These are phyloP conservation scores for Tripterygium wilfordii DNA, from an alignment of 177 flowering plant genomes.

Conservation along the genomic window DNA sequence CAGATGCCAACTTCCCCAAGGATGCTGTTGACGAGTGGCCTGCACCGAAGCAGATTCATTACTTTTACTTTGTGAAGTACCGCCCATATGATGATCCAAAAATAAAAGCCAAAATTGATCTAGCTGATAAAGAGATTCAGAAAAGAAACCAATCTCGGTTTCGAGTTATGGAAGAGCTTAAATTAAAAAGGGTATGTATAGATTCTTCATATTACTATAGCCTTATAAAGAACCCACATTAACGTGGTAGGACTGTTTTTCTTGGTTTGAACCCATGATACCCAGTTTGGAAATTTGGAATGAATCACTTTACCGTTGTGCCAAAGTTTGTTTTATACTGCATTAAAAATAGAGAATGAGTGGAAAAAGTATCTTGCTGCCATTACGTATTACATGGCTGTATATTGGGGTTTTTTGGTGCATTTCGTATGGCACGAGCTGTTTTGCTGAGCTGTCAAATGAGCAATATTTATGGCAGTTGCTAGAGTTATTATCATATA, in stretches of 20 bases:
- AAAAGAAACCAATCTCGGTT: slow-evolving; percentile 50
- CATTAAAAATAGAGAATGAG: no score
- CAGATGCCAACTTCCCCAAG: slow-evolving; percentile 42
- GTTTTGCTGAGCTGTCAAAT: no score
- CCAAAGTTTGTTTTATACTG: no score
- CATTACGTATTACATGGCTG: no score
- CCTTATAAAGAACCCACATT: neutral
- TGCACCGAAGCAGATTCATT: slow-evolving; percentile 52
- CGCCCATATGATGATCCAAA: slow-evolving; percentile 68
- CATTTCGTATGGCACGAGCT: no score
- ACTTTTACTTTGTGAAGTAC: slow-evolving; percentile 52
- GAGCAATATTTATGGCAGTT: no score
- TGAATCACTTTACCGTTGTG: no score
- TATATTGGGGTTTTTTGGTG: no score
- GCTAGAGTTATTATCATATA: no score
- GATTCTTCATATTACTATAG: neutral
- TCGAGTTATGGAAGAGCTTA: slow-evolving; percentile 48
- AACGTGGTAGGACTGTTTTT: neutral
- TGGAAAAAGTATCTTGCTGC: no score
- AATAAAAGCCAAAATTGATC: slow-evolving; percentile 59
- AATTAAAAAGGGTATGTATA: slow-evolving; percentile 51
- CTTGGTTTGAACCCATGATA: no score
- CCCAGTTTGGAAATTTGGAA: no score
- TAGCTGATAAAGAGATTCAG: slow-evolving; percentile 56
- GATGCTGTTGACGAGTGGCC: slow-evolving; percentile 94